These are phyloP conservation scores for Aureobasidium sp. DNA, from an alignment of 2,329 filamentous ascomycete genomes.

Conservation along the genomic window DNA sequence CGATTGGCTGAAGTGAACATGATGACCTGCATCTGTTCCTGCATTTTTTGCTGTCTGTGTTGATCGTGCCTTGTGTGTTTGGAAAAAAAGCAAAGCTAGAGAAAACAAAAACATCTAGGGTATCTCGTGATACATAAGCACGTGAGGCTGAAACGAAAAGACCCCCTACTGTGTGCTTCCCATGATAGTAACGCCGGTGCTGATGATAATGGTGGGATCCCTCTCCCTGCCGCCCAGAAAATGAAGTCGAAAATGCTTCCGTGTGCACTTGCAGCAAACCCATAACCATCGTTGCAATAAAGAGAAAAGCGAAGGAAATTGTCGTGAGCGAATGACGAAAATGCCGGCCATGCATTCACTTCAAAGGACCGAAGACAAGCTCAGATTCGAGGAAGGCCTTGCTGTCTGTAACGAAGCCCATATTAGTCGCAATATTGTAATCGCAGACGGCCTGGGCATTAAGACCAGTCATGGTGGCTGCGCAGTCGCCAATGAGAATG, in stretches of 20 bases:
- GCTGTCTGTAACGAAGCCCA: conserved; percentile 38
- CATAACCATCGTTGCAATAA: not conserved
- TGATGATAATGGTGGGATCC: not conserved
- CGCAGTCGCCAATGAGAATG: conserved; percentile 35
- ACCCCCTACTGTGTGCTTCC: not conserved
- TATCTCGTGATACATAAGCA: conserved; percentile 15
- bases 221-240: not conserved
- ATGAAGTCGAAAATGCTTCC: not conserved
- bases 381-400: conserved; percentile 27
- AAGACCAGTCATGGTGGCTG: conserved; percentile 35
- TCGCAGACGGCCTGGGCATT: conserved; percentile 35
- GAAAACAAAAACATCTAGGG: conserved; percentile 5
- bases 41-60: not conserved
- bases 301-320: not conserved
- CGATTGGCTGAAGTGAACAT: conserved; percentile 8
- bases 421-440: conserved; percentile 37
- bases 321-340: not conserved
- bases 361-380: conserved; percentile 13
- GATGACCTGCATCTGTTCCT: conserved; percentile 5
- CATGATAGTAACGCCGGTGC: conserved; percentile 2
- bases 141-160: not conserved
- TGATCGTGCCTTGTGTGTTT: not conserved
- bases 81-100: not conserved
- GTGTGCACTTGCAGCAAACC: not conserved
- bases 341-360: not conserved